A percentile compares a stretch with the other conserved stretches of the same genome.
Evolutionary conservation across 805 yeast species (phyloP).

Genomic region (Kodamaea restingae): DNA sequence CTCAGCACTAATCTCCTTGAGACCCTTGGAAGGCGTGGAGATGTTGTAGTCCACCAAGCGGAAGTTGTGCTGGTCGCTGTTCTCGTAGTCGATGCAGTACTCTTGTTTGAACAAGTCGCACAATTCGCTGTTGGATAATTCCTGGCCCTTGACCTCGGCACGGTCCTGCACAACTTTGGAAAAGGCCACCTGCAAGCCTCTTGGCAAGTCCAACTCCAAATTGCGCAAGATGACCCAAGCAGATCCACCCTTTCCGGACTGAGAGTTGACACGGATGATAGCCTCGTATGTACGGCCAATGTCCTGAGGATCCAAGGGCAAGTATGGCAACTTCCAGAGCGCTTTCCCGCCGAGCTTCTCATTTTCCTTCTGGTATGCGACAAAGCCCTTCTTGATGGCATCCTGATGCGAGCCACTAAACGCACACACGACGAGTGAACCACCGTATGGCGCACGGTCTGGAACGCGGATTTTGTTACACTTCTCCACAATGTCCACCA

Average conservation of each 20-base stretch:
- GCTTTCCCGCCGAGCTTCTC: constrained; percentile 20
- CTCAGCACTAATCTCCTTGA: constrained; percentile 45
- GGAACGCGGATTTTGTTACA: constrained; percentile 80
- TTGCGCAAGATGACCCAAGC: constrained; percentile 80
- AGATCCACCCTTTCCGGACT: constrained; percentile 86
- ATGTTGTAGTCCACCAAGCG: constrained; percentile 47
- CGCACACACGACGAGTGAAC: constrained; percentile 78
- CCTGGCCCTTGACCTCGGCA: constrained; percentile 71
- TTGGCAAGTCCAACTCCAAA: constrained; percentile 75
- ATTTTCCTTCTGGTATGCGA: constrained; percentile 36
- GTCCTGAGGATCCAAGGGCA: constrained; percentile 81
- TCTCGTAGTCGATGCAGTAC: constrained; percentile 43
- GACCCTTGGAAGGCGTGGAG: constrained; percentile 37
- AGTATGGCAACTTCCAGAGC: constrained; percentile 72
- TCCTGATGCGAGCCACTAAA: constrained; percentile 86
- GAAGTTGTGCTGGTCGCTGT: constrained; percentile 20
- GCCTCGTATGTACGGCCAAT: constrained; percentile 89
- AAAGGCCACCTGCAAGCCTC: constrained; percentile 74
- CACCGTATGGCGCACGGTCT: constrained; percentile 79
- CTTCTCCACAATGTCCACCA: constrained; percentile 70
- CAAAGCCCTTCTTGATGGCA: constrained; percentile 81
- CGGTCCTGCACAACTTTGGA: constrained; percentile 64
- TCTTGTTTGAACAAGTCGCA: constrained; percentile 60
- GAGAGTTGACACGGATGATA: constrained; percentile 84
- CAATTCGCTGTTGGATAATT: constrained; percentile 61